Conservation (phyloP, 2,329 filamentous ascomycete species). For the Colletotrichum sp. region DNA sequence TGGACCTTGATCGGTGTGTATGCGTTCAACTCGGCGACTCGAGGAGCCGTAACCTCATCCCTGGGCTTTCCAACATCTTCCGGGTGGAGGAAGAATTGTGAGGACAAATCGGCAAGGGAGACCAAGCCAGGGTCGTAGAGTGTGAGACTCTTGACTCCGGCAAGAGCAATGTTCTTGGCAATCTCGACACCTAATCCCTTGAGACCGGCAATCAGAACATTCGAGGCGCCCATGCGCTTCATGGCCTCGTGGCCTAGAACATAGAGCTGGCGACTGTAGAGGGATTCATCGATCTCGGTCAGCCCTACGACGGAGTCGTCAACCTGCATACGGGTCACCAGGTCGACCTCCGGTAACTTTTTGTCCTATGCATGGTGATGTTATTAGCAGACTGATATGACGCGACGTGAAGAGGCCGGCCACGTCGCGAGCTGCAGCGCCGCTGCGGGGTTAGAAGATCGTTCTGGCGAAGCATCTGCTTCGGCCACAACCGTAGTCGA, state of each 20-base stretch:
- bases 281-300: constrained; percentile 72
- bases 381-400: constrained; percentile 16
- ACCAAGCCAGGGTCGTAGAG: constrained; percentile 89
- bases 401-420: background rate
- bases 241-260: constrained; percentile 82
- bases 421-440: background rate
- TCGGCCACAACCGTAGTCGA: background rate
- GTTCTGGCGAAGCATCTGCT: background rate
- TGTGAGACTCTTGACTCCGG: constrained; percentile 96
- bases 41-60: constrained; percentile 83
- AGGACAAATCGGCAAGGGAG: constrained; percentile 86
- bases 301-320: constrained; percentile 62
- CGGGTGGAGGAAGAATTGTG: constrained; percentile 93
- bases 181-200: constrained; percentile 97
- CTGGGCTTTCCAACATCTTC: constrained; percentile 92
- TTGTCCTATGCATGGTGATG: constrained; percentile 42
- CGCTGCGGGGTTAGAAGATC: background rate
- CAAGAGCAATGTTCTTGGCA: constrained; percentile 97
- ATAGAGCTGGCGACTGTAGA: constrained; percentile 77
- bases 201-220: constrained; percentile 88
- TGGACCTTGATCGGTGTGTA: constrained; percentile 92
- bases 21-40: constrained; percentile 92
- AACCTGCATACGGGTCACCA: constrained; percentile 69
- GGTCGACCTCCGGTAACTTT: constrained; percentile 63
- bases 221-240: constrained; percentile 98